These are phyloP conservation scores for Irpex rosettiformis DNA, from an alignment of 1,284 basidiomycete species.

Conservation along the genomic window DNA sequence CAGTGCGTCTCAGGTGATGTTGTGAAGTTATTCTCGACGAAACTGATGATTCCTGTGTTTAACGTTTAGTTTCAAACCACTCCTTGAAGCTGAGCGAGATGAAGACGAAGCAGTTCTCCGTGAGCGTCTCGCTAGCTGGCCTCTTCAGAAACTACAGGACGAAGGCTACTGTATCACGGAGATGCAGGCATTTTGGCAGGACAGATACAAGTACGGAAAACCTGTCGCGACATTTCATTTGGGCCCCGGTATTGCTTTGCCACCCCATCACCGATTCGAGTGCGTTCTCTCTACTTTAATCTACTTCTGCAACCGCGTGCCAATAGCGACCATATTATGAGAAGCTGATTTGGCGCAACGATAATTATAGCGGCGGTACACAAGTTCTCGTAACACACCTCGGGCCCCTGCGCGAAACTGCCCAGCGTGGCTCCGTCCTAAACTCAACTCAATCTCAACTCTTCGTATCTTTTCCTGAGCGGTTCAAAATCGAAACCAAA, in stretches of 20 bases:
- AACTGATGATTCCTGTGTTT: not conserved
- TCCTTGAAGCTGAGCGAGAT: conserved; percentile 62
- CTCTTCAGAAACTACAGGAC: conserved; percentile 48
- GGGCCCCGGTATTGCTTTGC: conserved; percentile 54
- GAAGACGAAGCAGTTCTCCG: conserved; percentile 57
- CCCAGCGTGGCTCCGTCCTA: conserved; percentile 57
- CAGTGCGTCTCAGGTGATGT: conserved; percentile 31
- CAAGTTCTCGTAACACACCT: conserved; percentile 61
- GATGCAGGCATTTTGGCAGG: conserved; percentile 62
- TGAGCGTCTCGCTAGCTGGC: conserved; percentile 65
- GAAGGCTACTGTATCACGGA: conserved; percentile 72
- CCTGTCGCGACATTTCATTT: conserved; percentile 59
- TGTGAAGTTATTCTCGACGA: not conserved
- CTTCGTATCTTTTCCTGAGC: conserved; percentile 52
- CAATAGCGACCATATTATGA: too few relatives aligned
- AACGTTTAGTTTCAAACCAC: conserved; percentile 54
- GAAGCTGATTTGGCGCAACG: conserved; percentile 2
- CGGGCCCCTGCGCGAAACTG: conserved; percentile 53
- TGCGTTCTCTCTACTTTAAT: conserved; percentile 31
- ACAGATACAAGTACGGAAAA: conserved; percentile 43
- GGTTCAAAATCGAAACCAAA: conserved; percentile 43
- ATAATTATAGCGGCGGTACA: conserved; percentile 50
- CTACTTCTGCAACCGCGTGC: too few relatives aligned
- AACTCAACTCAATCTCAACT: conserved; percentile 45
- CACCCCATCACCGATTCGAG: conserved; percentile 58